Evolutionary conservation across 768 basidiomycete genomes (phyloP).

Genomic region (Boletus barrowsii): DNA sequence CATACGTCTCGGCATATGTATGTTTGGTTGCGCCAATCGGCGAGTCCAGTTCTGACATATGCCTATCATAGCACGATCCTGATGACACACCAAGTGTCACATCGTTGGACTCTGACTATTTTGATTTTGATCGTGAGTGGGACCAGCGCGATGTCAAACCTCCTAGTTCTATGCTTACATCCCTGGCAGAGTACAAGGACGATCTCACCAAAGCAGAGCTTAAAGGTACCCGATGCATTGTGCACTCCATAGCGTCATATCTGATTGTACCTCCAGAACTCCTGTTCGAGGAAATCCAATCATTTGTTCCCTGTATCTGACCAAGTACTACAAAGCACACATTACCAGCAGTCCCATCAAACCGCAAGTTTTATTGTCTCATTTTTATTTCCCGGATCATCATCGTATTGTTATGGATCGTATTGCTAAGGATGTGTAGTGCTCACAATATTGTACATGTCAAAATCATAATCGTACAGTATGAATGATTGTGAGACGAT

Average conservation of each 20-base stretch:
- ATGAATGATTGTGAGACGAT: not conserved
- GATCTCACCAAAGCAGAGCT: conserved; percentile 74
- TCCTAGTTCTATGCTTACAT: conserved; percentile 2
- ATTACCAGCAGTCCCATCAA: not conserved
- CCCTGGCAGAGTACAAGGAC: conserved; percentile 60
- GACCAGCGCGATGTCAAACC: not conserved
- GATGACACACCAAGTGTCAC: conserved; percentile 86
- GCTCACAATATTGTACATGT: conserved; percentile 21
- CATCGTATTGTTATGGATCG: not conserved
- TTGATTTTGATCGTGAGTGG: conserved; percentile 80
- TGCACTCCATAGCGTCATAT: not conserved
- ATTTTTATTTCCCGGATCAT: not conserved
- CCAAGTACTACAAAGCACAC: not conserved
- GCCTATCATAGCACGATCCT: conserved; percentile 63
- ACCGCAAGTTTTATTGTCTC: not conserved
- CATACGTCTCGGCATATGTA: conserved; percentile 77
- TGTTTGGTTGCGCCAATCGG: conserved; percentile 20
- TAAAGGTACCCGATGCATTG: conserved; percentile 38
- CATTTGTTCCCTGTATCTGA: conserved; percentile 66
- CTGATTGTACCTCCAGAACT: conserved; percentile 42
- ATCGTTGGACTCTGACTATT: conserved; percentile 80
- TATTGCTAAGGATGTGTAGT: not conserved
- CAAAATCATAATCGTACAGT: conserved; percentile 19
- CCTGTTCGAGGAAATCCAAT: conserved; percentile 79
- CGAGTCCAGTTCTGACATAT: conserved; percentile 1